Percentiles rank a stretch among this genome's conserved stretches.
These are phyloP conservation scores for Hyaloscypha hepaticicola DNA, from an alignment of 495 filamentous ascomycete genomes.

Conservation along the genomic window DNA sequence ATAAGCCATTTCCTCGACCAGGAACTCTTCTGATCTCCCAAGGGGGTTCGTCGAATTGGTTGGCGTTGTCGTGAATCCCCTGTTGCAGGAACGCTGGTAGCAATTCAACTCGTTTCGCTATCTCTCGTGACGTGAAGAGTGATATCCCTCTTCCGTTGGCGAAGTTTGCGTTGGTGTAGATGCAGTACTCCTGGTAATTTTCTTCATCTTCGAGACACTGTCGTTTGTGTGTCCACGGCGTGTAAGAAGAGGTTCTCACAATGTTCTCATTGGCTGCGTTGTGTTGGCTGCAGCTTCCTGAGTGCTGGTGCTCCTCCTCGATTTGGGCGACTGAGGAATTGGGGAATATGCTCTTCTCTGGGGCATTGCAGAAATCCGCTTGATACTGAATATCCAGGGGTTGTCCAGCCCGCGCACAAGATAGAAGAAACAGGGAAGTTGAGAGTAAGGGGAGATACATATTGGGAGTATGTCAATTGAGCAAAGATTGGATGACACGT, in stretches of 20 bases:
- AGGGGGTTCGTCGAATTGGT: slow-evolving; percentile 21
- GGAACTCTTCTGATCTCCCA: slow-evolving; percentile 24
- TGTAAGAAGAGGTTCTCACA: not conserved
- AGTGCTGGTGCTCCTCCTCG: not conserved
- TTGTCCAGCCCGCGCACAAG: not conserved
- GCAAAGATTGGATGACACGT: not conserved
- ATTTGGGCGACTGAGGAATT: not conserved
- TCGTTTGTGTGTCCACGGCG: slow-evolving; percentile 19
- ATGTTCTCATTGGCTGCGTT: not conserved
- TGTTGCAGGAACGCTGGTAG: slow-evolving; percentile 16
- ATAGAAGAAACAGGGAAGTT: not conserved
- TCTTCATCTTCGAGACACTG: slow-evolving; percentile 15
- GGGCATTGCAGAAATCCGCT: not conserved
- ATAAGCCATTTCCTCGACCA: slow-evolving; percentile 30
- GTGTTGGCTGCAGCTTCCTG: slow-evolving; percentile 1
- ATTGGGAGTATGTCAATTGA: not conserved
- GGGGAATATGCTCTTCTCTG: not conserved
- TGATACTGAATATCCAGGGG: not conserved
- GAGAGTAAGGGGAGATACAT: not conserved
- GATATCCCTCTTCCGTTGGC: slow-evolving; percentile 29
- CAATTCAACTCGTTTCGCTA: slow-evolving; percentile 14
- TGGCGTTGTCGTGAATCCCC: slow-evolving; percentile 14
- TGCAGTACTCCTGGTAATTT: slow-evolving; percentile 14
- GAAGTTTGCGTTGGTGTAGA: slow-evolving; percentile 24
- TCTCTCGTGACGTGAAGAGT: slow-evolving; percentile 26